These are phyloP conservation scores for Fraxinus angustifolia DNA, from an alignment of 305 asterid species.

Conservation along the genomic window DNA sequence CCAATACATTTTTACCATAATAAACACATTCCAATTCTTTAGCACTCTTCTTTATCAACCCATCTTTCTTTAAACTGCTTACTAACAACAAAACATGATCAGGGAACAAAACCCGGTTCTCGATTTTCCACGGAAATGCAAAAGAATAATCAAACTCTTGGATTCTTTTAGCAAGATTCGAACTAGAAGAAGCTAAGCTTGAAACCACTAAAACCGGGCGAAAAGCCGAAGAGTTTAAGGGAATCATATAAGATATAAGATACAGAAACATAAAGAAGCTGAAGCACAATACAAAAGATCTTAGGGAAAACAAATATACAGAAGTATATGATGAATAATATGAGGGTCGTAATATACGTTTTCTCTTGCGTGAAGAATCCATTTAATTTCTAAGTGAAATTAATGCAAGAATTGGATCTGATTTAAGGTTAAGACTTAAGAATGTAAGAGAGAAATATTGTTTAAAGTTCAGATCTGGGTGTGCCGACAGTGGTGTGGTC, in stretches of 20 bases:
- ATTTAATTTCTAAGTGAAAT: constrained; percentile 18
- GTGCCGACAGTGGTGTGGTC: constrained; percentile 36
- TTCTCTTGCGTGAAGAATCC: constrained; percentile 77
- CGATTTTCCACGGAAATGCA: constrained; percentile 36
- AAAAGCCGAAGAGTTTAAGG: constrained; percentile 48
- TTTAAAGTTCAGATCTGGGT: constrained; percentile 35
- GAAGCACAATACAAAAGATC: constrained; percentile 53
- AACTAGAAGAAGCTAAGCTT: constrained; percentile 47
- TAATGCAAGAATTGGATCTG: constrained; percentile 12
- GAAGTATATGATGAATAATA: constrained; percentile 28
- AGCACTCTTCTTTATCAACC: constrained; percentile 13
- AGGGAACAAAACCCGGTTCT: constrained; percentile 71
- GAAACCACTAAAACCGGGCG: constrained; percentile 69
- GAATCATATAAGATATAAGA: constrained; percentile 39
- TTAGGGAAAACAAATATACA: constrained; percentile 45
- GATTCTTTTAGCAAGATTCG: constrained; percentile 37
- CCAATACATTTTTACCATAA: neutral
- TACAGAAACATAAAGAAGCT: constrained; percentile 49
- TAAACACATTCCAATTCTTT: constrained; percentile 63
- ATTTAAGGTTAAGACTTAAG: neutral
- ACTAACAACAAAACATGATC: constrained; percentile 69
- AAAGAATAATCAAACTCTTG: constrained; percentile 33
- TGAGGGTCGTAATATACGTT: constrained; percentile 46
- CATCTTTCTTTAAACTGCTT: constrained; percentile 20
- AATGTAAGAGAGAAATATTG: constrained; percentile 18